Evolutionary conservation across 2,329 filamentous ascomycete genomes (phyloP), one percentile per base, ranked within the genome.

Genomic region (Trichophyton mentagrophytes): DNA sequence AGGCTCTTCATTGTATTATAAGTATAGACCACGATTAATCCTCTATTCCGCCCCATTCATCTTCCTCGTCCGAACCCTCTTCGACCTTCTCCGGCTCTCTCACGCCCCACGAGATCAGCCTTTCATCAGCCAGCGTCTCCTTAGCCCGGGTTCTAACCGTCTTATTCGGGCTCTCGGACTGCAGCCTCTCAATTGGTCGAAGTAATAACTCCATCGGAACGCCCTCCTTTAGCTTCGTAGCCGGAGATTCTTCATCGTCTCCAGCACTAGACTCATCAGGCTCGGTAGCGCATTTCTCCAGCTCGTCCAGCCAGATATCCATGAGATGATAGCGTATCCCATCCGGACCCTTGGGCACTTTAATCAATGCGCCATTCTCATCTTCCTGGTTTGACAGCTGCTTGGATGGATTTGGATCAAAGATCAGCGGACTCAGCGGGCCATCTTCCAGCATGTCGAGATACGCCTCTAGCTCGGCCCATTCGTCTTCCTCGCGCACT

Each of bases 301-400:
- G 74, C 79, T 96, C 91, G 72, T 97, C 93, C 7, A 95, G 82
- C 84, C 88, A 97, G 60, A 97, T 82, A 76, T 99, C 93, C 64
- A 95, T 74, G 13, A 91, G 82, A 74, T 99, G 93, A 72, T 95
- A 85, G 64, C 90, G 78, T 71, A 99, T 71, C 0, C 93, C 93
- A 67, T 93, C 88, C 0, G 92, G 88, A 0, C 95, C 83, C 68
- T 83, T 85, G 58, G 75, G 69, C 72, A 76, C 73, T 17, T 51
- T 46, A 20, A 62, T 60, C n/a, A 60, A 36, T 27, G 36, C 58
- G 17, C 44, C 53, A 11, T 55, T 57, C 6, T 71, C 69, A 0
- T 59, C 33, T 15, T 60, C 27, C 8, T 62, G 42, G 9, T 20
- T 22, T 1, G 56, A 15, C 3, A 22, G 68, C 27, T 53, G 22